Percentiles rank a stretch among this genome's conserved stretches.
phyloP scores from a whole-genome alignment of 805 yeast species.

The Nakazawaea ambrosiae region DNA sequence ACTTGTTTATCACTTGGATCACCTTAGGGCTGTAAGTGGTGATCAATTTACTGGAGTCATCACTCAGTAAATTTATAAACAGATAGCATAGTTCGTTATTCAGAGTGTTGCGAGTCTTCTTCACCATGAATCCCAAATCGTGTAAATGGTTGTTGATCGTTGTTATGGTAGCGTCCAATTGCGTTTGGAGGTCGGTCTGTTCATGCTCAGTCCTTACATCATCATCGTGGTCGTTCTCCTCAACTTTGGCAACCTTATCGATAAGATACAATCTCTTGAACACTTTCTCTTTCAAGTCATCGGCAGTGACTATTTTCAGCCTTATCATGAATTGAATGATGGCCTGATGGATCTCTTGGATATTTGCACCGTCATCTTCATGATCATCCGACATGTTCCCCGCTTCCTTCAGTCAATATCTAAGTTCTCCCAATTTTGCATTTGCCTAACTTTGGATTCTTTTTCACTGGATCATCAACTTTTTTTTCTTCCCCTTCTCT shows the following conservation, averaged over 20 bases:
- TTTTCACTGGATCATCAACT: too few species aligned
- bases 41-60: slow-evolving; percentile 28
- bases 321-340: slow-evolving; percentile 15
- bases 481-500: too few species aligned
- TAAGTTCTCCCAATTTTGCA: too few species aligned
- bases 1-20: slow-evolving; percentile 39
- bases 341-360: slow-evolving; percentile 14
- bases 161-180: slow-evolving; percentile 1
- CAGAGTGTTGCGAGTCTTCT: slow-evolving; percentile 21
- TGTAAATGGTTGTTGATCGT: slow-evolving; percentile 23
- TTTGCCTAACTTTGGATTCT: too few species aligned
- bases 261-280: slow-evolving; percentile 3
- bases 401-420: too few species aligned
- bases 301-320: slow-evolving; percentile 7
- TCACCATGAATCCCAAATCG: slow-evolving; percentile 35
- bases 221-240: background rate
- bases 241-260: background rate
- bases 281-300: slow-evolving; percentile 7
- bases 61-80: slow-evolving; percentile 33
- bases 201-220: background rate
- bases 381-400: background rate
- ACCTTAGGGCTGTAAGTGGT: slow-evolving; percentile 29
- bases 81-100: slow-evolving; percentile 28
- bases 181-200: background rate
- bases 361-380: background rate